Evolutionary conservation across 768 basidiomycete species (phyloP).

Genomic region (Stropharia rugosoannulata): DNA sequence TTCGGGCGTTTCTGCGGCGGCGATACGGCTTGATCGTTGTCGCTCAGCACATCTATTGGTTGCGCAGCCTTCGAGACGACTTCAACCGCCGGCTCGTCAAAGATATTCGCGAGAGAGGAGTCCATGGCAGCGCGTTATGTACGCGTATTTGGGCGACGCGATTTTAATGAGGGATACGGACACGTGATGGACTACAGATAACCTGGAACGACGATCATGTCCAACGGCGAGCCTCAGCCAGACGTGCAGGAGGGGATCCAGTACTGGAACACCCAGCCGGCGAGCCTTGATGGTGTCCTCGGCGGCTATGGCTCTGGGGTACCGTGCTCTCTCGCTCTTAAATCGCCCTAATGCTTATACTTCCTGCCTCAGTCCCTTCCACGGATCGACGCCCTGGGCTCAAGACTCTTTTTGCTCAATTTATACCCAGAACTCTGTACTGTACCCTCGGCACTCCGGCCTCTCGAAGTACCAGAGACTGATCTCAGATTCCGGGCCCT

Average conservation of each 20-base stretch:
- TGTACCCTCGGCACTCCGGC: conserved; percentile 72
- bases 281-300: conserved; percentile 85
- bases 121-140: conserved; percentile 45
- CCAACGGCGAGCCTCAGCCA: conserved; percentile 31
- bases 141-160: conserved; percentile 33
- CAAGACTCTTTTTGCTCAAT: conserved; percentile 82
- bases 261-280: conserved; percentile 85
- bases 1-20: conserved; percentile 33
- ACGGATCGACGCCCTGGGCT: conserved; percentile 86
- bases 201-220: conserved; percentile 10
- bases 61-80: conserved; percentile 19
- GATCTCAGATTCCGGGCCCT: conserved; percentile 60
- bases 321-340: conserved; percentile 34
- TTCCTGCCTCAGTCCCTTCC: conserved; percentile 66
- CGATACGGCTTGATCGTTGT: conserved; percentile 19
- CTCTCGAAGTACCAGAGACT: conserved; percentile 28
- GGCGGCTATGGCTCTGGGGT: conserved; percentile 58
- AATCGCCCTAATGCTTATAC: conserved; percentile 13
- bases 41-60: conserved; percentile 16
- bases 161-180: conserved; percentile 12
- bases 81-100: conserved; percentile 49
- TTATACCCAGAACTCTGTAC: conserved; percentile 78
- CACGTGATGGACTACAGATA: conserved; percentile 20
- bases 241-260: conserved; percentile 74
- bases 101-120: conserved; percentile 55